Evolutionary conservation across 2,329 filamentous ascomycete genomes (phyloP), one percentile per base, ranked within the genome.

Genomic region (Akanthomyces lecanii): DNA sequence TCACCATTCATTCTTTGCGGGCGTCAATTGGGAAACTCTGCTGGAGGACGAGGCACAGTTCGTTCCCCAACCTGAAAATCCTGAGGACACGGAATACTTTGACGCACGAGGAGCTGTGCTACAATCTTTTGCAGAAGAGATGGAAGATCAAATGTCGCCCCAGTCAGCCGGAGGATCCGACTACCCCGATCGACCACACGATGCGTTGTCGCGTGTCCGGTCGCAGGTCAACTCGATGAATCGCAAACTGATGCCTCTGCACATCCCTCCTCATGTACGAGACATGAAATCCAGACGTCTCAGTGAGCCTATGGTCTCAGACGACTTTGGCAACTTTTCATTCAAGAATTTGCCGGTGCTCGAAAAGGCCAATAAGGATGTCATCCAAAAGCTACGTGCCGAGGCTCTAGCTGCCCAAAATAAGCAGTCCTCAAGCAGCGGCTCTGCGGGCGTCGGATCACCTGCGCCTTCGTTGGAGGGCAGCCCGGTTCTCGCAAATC

Each of bases 311-410:
- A 87, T 94, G 18, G 85, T 87, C 38, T 84, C 89, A 0, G 95
- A 99, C 74, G 96, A 99, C 73, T 99, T 99, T 79, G 95, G 95
- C 38, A 92, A 87, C 66, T 99, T 99, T 75, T 87, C 92, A 45
- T 99, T 97, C 82, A 99, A 99, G 78, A 99, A 99, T 70, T 79
- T 99, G 55, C 93, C 94, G 0, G 94, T 98, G 23, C 82, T 99
- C 21, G 95, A 98, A 71, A 98, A 97, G 75, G 95, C 95, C 61
- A 99, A 99, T 77, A 99, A 99, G 73, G 95, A 99, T 70, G 92
- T 98, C 36, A 97, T 99, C 38, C 93, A 98, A 70, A 98, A 98
- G 74, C 81, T 99, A 63, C 88, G 93, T 12, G 92, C 93, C 25
- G 93, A 98, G 75, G 93, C 95, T 3, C 83, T 97, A 78, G 92